These are phyloP conservation scores for Bondarzewia mesenterica DNA, from an alignment of 1,284 basidiomycete species.

Conservation along the genomic window DNA sequence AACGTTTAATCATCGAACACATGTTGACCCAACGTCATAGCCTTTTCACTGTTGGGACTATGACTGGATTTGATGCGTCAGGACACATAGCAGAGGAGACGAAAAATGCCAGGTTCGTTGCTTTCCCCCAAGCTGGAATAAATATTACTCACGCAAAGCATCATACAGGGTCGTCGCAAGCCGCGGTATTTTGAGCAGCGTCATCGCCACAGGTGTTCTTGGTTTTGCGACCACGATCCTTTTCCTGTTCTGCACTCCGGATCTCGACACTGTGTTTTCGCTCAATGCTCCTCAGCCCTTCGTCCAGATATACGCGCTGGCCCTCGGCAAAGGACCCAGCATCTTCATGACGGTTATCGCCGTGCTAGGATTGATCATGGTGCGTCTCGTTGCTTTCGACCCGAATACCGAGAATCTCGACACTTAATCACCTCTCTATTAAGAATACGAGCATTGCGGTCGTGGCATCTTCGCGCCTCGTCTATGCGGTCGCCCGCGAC, in stretches of 20 bases:
- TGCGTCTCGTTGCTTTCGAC: conserved; percentile 24
- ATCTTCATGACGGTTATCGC: conserved; percentile 82
- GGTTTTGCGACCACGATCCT: conserved; percentile 73
- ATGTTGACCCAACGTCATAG: conserved; percentile 33
- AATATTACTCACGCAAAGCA: neutral
- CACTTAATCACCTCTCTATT: neutral
- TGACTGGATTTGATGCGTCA: conserved; percentile 84
- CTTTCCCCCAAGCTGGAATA: neutral
- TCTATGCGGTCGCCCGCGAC: conserved; percentile 84
- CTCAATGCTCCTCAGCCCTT: conserved; percentile 81
- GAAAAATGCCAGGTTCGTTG: conserved; percentile 64
- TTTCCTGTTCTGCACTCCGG: conserved; percentile 81
- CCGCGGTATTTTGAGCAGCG: conserved; percentile 70
- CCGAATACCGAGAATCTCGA: neutral
- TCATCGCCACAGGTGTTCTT: conserved; percentile 64
- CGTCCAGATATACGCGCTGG: conserved; percentile 75
- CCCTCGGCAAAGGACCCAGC: conserved; percentile 68
- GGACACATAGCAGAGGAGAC: conserved; percentile 89
- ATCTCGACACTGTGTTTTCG: conserved; percentile 64
- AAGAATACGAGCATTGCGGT: conserved; percentile 80
- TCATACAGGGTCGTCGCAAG: conserved; percentile 58
- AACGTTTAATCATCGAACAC: too few relatives aligned
- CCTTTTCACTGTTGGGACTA: conserved; percentile 74
- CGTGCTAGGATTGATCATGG: conserved; percentile 68
- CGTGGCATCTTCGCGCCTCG: conserved; percentile 76